Evolutionary conservation across 1,284 basidiomycete genomes (phyloP), one percentile per base, ranked within the genome.

Genomic region (Irpex sp.): DNA sequence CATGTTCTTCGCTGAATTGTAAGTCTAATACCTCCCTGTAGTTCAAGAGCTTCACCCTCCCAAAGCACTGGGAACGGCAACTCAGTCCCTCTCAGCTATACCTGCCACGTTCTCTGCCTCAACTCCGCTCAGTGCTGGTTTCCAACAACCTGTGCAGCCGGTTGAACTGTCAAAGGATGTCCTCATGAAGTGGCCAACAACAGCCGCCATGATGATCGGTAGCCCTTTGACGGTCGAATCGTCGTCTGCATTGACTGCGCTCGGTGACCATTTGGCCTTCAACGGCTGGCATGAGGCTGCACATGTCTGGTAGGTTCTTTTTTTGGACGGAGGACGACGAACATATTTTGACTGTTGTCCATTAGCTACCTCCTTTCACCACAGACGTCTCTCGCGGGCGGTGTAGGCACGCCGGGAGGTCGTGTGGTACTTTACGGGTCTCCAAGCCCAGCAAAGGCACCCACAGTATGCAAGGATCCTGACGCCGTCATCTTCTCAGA

Each of bases 401-500:
- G 90, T 17, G 68, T 87, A 49, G 87, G 87, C 13, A 81, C 83
- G 61, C 82, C 85, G 5, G 77, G 85, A 15, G 81, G 82, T 54
- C 86, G 91, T 33, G 77, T 93, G 49, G 79, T 86, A 11, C 76
- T 95, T 26, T 72, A 93, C 39, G 91, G 92, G 9, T 83, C 85
- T 26, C 83, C 81, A 56, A 86, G 78, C 71, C 89, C 89, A 0
- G 78, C 79, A 50, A 70, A 70, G 13, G 78, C 76, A 60, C 79
- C 84, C 0, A 79, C 76, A 43, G 90, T 89, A 70, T 78, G 82
- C 69, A 87, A 84, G 70, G 88, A 96, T 71, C 76, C 85, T 7
- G 96, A 98, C 72, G 79, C 89, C 5, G 81, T 95, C 63, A 85
- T 97, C 65, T 87, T 98, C 68, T 90, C 95, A 5, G 97, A 99